Base-by-base conservation (phyloP, 257 asterid genomes). In the Solanum clarkiae region DNA sequence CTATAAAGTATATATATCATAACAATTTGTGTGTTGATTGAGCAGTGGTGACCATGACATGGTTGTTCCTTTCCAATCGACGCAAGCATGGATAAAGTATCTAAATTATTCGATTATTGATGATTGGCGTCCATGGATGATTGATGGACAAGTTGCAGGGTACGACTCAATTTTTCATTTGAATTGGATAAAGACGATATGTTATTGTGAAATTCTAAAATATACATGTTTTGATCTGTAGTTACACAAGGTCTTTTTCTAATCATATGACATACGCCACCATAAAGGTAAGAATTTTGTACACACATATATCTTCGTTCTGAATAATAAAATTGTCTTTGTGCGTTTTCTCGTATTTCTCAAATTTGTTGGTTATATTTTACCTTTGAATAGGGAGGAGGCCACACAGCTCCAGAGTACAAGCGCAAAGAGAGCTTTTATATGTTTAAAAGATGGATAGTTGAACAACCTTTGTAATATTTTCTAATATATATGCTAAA, bases 131-230 rank as follows among this genome's bases (percentile, higher is more conserved):
- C 87, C 86, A 47, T 85, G 95, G 95, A 86, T 1, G 2, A 86
- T 90, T 14, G 82, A 86, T 16, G 91, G 86, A 4, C 93, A 92
- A 91, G 89, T 90, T 84, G 93, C 90, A 65, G 95, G 95, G 94
- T 88, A 5, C 29, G 82, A 14, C 53, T 84, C 0, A 1, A 53
- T 29, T 1, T 32, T 14, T 29, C 12, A 10, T 29, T 45, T 17
- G 45, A 45, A 11, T 45, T 45, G 0, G 8, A 72, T 5, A 8
- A 32, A 20, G 18, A 44, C 11, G 5, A 63, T 24, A 63, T 18
- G 20, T 57, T 18, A 5, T 57, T 0, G 20, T 57, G 53, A 40
- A 70, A 18, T 70, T 10, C 54, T 18, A 32, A 54, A 47, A 12
- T 47, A 18, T 11, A 2, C 8, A 24, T 4, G 7, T 17, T 56